These are phyloP conservation scores for Fraxinus sp. DNA, from an alignment of 305 asterid species.

Conservation along the genomic window DNA sequence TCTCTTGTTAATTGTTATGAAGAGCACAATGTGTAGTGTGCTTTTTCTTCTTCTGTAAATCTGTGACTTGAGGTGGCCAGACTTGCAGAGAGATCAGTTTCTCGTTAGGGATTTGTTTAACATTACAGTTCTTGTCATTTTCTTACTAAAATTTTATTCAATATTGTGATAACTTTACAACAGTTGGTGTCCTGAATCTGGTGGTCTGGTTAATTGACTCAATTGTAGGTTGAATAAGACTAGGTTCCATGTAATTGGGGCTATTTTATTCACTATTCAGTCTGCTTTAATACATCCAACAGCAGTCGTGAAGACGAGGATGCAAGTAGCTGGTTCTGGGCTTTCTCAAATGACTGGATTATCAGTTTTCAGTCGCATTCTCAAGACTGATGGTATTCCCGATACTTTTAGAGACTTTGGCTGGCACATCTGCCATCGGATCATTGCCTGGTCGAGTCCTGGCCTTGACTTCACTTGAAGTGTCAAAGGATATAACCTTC, in stretches of 20 bases:
- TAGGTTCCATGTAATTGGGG: conserved; percentile 78
- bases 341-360: conserved; percentile 53
- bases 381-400: conserved; percentile 56
- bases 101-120: not conserved
- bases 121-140: not conserved
- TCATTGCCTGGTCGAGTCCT: conserved; percentile 87
- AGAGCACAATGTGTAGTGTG: not conserved
- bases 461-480: conserved; percentile 81
- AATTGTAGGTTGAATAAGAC: conserved; percentile 75
- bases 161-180: not conserved
- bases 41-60: not conserved
- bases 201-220: conserved; percentile 16
- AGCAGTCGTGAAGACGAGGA: conserved; percentile 81
- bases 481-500: conserved; percentile 69
- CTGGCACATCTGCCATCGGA: conserved; percentile 81
- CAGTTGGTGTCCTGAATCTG: not conserved
- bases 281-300: conserved; percentile 87
- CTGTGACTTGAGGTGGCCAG: not conserved
- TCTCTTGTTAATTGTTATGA: not conserved
- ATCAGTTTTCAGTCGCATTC: conserved; percentile 59
- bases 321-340: conserved; percentile 81
- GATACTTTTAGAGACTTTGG: conserved; percentile 87
- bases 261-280: conserved; percentile 77
- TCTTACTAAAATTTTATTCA: not conserved
- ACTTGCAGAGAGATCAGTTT: not conserved